phyloP scores from a whole-genome alignment of 768 basidiomycete genomes.

The Inosperma sp. region DNA sequence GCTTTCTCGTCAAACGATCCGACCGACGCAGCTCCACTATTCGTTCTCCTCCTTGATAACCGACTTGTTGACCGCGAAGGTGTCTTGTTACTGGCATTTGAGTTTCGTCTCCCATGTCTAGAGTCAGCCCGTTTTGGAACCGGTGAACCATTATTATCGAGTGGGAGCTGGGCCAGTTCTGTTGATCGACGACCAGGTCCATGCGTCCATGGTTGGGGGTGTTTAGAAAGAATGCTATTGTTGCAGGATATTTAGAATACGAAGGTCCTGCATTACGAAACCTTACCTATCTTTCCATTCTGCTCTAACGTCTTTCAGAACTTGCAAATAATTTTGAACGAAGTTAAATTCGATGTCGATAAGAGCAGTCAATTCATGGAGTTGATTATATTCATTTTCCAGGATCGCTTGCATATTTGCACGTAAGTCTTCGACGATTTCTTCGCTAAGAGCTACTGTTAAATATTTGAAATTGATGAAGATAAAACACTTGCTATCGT shows the following conservation, averaged over 20 bases:
- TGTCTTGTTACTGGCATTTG: slow-evolving; percentile 35
- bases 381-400: slow-evolving; percentile 68
- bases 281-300: slow-evolving; percentile 67
- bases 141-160: slow-evolving; percentile 28
- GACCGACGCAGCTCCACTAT: slow-evolving; percentile 44
- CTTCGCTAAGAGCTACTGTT: slow-evolving; percentile 52
- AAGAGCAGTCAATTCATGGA: slow-evolving; percentile 65
- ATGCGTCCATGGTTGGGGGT: not conserved
- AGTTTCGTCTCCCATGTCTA: slow-evolving; percentile 36
- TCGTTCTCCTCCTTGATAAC: slow-evolving; percentile 61
- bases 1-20: slow-evolving; percentile 12
- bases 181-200: slow-evolving; percentile 8
- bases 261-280: not conserved
- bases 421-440: slow-evolving; percentile 81
- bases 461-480: not conserved
- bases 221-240: not conserved
- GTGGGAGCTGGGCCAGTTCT: slow-evolving; percentile 33
- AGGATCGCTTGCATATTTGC: slow-evolving; percentile 75
- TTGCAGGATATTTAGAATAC: not conserved
- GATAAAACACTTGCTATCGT: slow-evolving; percentile 54
- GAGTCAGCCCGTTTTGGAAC: slow-evolving; percentile 27
- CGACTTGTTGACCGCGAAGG: slow-evolving; percentile 53
- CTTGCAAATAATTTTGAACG: slow-evolving; percentile 66
- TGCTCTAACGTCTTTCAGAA: slow-evolving; percentile 61
- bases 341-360: slow-evolving; percentile 73